Evolutionary conservation across 306 rosid species (phyloP).

Genomic region (Senna siamea): DNA sequence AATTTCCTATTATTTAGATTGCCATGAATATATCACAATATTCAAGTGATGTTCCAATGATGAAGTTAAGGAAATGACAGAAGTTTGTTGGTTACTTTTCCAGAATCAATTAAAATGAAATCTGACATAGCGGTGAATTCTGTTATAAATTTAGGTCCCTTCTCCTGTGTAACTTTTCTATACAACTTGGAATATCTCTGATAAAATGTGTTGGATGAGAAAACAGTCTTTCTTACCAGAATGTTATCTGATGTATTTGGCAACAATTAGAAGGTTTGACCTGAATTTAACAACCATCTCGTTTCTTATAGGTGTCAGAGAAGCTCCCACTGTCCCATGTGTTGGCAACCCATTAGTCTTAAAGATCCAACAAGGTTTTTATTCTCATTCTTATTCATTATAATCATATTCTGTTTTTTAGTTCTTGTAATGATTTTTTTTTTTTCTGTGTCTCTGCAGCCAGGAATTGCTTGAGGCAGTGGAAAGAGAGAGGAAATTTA

Average conservation of each 20-base stretch:
- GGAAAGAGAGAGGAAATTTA: conserved; percentile 77
- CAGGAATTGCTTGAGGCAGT: conserved; percentile 93
- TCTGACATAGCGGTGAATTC: not conserved
- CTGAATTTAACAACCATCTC: conserved; percentile 19
- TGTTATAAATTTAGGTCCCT: not conserved
- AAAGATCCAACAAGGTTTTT: conserved; percentile 88
- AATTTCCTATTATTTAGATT: too few relatives aligned
- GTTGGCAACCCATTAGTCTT: conserved; percentile 92
- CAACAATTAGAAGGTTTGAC: conserved; percentile 17
- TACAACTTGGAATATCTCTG: not conserved
- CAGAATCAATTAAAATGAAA: too few relatives aligned
- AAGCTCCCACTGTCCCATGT: conserved; percentile 99
- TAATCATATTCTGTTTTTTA: not conserved
- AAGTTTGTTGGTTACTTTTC: too few relatives aligned
- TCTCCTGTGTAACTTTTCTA: not conserved
- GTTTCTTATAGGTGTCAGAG: conserved; percentile 75
- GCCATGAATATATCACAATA: too few relatives aligned
- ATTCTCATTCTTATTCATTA: conserved; percentile 3
- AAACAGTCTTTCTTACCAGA: not conserved
- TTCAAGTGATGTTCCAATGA: too few relatives aligned
- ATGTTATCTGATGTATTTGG: conserved; percentile 28
- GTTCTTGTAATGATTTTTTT: conserved; percentile 28
- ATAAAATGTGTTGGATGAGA: conserved; percentile 2
- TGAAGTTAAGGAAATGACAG: too few relatives aligned
- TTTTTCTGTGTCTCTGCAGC: conserved; percentile 52